Evolutionary conservation across 495 filamentous ascomycete species (phyloP).

Genomic region (Bryoglossum gracile): DNA sequence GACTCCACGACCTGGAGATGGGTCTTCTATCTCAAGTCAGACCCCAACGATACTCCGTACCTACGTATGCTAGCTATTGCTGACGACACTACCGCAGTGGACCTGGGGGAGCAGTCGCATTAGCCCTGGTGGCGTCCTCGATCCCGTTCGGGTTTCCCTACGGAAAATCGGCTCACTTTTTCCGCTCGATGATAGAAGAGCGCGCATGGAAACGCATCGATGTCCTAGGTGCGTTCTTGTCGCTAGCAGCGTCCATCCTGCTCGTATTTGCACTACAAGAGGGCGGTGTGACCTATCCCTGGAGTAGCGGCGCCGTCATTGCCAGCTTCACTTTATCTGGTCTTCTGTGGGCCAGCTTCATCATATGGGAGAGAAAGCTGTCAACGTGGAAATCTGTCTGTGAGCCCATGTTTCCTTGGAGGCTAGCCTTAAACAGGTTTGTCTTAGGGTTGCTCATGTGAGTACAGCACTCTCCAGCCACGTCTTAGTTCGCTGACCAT

Average conservation of each 20-base stretch:
- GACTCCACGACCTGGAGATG: slow-evolving; percentile 32
- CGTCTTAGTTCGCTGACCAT: neutral
- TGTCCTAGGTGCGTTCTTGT: slow-evolving; percentile 46
- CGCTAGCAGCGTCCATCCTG: slow-evolving; percentile 46
- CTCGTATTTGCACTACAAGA: slow-evolving; percentile 54
- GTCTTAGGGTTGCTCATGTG: slow-evolving; percentile 26
- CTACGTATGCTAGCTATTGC: neutral
- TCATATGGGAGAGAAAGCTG: slow-evolving; percentile 37
- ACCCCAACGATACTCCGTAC: neutral
- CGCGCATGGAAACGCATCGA: slow-evolving; percentile 32
- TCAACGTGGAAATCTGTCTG: slow-evolving; percentile 31
- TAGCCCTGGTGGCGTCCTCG: slow-evolving; percentile 17
- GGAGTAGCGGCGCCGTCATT: slow-evolving; percentile 37
- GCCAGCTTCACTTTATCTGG: slow-evolving; percentile 33
- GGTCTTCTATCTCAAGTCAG: slow-evolving; percentile 35
- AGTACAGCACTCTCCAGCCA: slow-evolving; percentile 32
- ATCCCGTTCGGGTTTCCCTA: neutral
- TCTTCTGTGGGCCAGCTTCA: slow-evolving; percentile 36
- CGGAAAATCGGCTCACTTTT: neutral
- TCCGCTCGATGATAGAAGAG: slow-evolving; percentile 1
- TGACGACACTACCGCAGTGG: slow-evolving; percentile 20
- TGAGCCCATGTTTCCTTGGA: slow-evolving; percentile 35
- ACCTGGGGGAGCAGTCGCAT: slow-evolving; percentile 24
- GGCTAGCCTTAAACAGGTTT: slow-evolving; percentile 29
- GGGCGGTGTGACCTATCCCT: slow-evolving; percentile 39